Conservation (phyloP, 2,329 filamentous ascomycete species). For the Venturiaceae sp. region DNA sequence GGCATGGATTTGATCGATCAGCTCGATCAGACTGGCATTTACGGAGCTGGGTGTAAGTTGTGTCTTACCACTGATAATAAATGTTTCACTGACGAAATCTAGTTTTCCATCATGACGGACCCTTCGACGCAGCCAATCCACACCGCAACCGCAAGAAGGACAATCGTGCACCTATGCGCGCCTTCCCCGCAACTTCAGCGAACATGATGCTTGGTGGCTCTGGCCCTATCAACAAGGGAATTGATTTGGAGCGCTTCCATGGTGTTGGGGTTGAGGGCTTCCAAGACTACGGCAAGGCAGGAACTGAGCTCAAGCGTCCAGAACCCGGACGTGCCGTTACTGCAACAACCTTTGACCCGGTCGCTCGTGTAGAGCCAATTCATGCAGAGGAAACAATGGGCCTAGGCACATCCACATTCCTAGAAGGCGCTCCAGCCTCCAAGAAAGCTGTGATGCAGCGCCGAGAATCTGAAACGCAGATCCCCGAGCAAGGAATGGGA, state of each 20-base stretch:
- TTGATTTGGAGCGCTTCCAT: slow-evolving; percentile 83
- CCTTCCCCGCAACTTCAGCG: slow-evolving; percentile 82
- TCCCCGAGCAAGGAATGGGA: slow-evolving; percentile 27
- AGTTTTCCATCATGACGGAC: slow-evolving; percentile 97
- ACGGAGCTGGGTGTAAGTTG: slow-evolving; percentile 75
- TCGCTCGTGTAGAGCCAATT: slow-evolving; percentile 56
- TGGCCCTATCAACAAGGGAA: slow-evolving; percentile 70
- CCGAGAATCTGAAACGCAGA: slow-evolving; percentile 58
- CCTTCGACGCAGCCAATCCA: slow-evolving; percentile 92
- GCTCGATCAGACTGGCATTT: slow-evolving; percentile 91
- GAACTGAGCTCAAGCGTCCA: slow-evolving; percentile 14
- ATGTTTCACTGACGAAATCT: slow-evolving; percentile 5
- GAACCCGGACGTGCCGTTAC: slow-evolving; percentile 30
- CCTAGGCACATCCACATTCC: slow-evolving; percentile 86
- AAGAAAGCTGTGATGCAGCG: slow-evolving; percentile 71
- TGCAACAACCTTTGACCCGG: slow-evolving; percentile 50
- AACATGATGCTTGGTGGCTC: slow-evolving; percentile 88
- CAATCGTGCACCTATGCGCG: slow-evolving; percentile 84
- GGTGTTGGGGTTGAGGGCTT: slow-evolving; percentile 81
- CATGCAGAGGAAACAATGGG: slow-evolving; percentile 79
- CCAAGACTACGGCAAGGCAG: slow-evolving; percentile 58
- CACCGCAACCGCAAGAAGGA: slow-evolving; percentile 82
- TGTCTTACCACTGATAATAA: neutral
- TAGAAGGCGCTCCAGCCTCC: slow-evolving; percentile 87
- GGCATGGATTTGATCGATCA: slow-evolving; percentile 88